Conservation (phyloP, 2,329 filamentous ascomycete species). For the Scedosporium dehoogii region DNA sequence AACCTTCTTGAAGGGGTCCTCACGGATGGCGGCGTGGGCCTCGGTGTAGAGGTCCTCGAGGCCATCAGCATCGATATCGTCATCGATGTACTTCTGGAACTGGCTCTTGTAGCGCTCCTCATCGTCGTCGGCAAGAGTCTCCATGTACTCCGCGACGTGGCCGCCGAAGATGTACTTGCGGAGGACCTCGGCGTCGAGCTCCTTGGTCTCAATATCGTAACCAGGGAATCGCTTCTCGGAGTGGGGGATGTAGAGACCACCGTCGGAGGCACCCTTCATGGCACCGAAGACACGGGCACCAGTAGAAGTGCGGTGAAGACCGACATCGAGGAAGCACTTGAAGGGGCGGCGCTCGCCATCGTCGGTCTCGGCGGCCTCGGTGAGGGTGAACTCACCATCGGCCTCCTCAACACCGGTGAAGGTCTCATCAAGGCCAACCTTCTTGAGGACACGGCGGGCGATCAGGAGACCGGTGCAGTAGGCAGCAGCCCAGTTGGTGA, state of each 20-base stretch:
- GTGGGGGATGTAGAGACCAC: slow-evolving; percentile 94
- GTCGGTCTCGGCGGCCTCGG: slow-evolving; percentile 84
- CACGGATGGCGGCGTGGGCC: slow-evolving; percentile 93
- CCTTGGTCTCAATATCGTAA: slow-evolving; percentile 94
- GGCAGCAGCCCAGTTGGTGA: slow-evolving; percentile 99
- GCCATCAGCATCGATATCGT: slow-evolving; percentile 91
- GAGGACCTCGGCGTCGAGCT: slow-evolving; percentile 92
- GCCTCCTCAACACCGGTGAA: slow-evolving; percentile 96
- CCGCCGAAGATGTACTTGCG: slow-evolving; percentile 99
- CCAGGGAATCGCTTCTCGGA: slow-evolving; percentile 99
- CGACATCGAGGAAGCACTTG: slow-evolving; percentile 98
- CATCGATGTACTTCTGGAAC: slow-evolving; percentile 96
- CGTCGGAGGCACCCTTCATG: slow-evolving; percentile 99
- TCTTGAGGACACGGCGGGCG: slow-evolving; percentile 91
- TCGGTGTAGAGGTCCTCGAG: slow-evolving; percentile 95
- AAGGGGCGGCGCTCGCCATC: slow-evolving; percentile 94
- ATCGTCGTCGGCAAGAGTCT: slow-evolving; percentile 97
- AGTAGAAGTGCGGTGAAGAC: slow-evolving; percentile 92
- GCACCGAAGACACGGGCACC: slow-evolving; percentile 98
- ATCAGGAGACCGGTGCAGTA: slow-evolving; percentile 96
- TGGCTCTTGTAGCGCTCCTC: slow-evolving; percentile 99
- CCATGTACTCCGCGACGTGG: slow-evolving; percentile 99
- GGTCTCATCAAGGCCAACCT: slow-evolving; percentile 88
- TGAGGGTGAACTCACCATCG: slow-evolving; percentile 91
- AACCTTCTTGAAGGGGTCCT: slow-evolving; percentile 94